A percentile compares a stretch with the other conserved stretches of the same genome.
phyloP scores from a whole-genome alignment of 2,329 filamentous ascomycete species.

The Hypoxylon sp. region DNA sequence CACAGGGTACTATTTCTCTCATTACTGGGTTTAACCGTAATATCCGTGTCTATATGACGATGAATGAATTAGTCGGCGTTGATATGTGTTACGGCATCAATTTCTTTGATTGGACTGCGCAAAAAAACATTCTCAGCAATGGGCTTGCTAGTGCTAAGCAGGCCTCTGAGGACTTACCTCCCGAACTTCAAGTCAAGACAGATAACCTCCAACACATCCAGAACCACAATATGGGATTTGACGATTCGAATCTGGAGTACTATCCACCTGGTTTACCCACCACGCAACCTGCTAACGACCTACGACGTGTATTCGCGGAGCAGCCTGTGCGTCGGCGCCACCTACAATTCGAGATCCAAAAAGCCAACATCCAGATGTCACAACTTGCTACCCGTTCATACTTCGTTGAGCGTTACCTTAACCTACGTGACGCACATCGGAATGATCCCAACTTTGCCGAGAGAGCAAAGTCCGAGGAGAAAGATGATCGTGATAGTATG shows the following conservation, averaged over 20 bases:
- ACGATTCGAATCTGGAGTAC: constrained; percentile 66
- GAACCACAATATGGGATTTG: constrained; percentile 52
- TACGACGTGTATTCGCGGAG: constrained; percentile 65
- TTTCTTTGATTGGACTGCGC: constrained; percentile 82
- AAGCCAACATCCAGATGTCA: constrained; percentile 89
- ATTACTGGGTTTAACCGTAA: constrained; percentile 86
- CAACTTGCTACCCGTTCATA: constrained; percentile 86
- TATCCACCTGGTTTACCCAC: constrained; percentile 66
- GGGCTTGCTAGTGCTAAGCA: constrained; percentile 79
- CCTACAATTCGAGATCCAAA: constrained; percentile 89
- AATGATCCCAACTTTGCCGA: constrained; percentile 60
- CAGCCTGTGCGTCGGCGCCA: constrained; percentile 67
- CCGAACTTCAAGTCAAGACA: constrained; percentile 73
- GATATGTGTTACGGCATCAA: constrained; percentile 87
- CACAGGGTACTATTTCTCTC: constrained; percentile 76
- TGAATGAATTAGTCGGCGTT: constrained; percentile 82
- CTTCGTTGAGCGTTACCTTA: constrained; percentile 88
- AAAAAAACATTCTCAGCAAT: constrained; percentile 79
- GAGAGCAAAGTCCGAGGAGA: constrained; percentile 58
- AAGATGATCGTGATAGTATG: constrained; percentile 66
- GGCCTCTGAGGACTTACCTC: constrained; percentile 76
- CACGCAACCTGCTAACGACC: constrained; percentile 64
- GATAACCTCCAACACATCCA: constrained; percentile 55
- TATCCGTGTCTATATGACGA: constrained; percentile 83
- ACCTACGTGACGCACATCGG: constrained; percentile 77